Percentiles rank a stretch among this genome's conserved stretches.
Evolutionary conservation across 139 green algal species (phyloP).

Genomic region (Klebsormidium nitens): DNA sequence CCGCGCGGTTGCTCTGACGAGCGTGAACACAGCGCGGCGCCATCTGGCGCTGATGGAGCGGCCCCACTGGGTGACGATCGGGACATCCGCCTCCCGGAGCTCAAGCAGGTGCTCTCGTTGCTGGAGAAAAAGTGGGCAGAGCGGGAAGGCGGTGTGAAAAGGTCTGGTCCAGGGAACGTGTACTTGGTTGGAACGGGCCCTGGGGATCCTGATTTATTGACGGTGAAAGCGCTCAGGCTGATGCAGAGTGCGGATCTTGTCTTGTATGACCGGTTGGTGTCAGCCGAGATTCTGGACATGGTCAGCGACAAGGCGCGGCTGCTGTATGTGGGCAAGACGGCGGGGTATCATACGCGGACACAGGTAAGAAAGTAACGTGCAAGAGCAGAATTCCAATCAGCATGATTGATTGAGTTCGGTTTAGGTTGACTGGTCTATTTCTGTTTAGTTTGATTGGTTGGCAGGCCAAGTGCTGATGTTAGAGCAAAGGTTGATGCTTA

Average conservation of each 20-base stretch:
- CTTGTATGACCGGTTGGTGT: constrained; percentile 92
- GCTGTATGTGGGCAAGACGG: constrained; percentile 96
- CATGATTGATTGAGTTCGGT: no score
- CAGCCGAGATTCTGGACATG: constrained; percentile 81
- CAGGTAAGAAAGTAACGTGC: no score
- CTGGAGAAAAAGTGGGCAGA: constrained; percentile 11
- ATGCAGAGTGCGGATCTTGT: constrained; percentile 93
- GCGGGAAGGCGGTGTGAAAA: neutral
- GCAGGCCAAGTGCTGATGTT: no score
- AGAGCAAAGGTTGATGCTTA: no score
- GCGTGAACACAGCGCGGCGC: no score
- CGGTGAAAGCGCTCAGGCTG: constrained; percentile 75
- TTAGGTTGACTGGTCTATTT: no score
- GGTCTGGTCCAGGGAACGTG: constrained; percentile 47
- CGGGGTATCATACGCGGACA: constrained; percentile 85
- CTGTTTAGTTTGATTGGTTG: no score
- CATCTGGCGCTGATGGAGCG: no score
- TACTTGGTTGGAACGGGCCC: constrained; percentile 93
- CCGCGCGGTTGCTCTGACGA: no score
- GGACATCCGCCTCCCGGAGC: constrained; percentile 15
- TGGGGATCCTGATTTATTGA: constrained; percentile 91
- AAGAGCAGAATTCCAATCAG: no score
- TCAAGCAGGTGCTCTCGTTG: constrained; percentile 17
- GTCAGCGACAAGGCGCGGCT: constrained; percentile 65
- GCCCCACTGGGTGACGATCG: no score